These are phyloP conservation scores for Limtongia smithiae DNA, from an alignment of 805 yeast species.

Conservation along the genomic window DNA sequence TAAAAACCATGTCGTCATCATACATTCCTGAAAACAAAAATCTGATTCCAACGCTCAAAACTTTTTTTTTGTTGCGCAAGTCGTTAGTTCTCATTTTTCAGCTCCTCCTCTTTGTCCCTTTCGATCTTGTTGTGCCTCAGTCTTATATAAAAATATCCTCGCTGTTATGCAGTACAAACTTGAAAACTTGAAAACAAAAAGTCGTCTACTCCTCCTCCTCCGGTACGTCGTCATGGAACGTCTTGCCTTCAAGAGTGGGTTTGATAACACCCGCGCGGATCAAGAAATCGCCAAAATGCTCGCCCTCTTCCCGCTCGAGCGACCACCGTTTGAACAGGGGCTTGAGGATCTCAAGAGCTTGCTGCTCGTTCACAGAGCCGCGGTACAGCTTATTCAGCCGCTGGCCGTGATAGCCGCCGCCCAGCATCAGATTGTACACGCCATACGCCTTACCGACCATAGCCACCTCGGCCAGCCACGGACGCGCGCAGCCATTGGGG, in stretches of 20 bases:
- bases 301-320: conserved; percentile 82
- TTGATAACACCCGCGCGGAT: conserved; percentile 82
- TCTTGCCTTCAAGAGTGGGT: conserved; percentile 85
- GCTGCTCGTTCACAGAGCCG: conserved; percentile 86
- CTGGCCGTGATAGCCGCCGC: conserved; percentile 94
- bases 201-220: conserved; percentile 46
- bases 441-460: conserved; percentile 93
- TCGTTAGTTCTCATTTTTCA: too few species aligned
- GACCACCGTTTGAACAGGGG: conserved; percentile 95
- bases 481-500: conserved; percentile 98
- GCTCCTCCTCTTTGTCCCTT: too few species aligned
- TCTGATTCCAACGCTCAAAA: too few species aligned
- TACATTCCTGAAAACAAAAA: too few species aligned
- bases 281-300: conserved; percentile 92
- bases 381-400: conserved; percentile 85
- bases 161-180: too few species aligned
- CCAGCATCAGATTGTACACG: conserved; percentile 88
- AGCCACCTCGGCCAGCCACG: conserved; percentile 96
- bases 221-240: conserved; percentile 90
- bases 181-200: too few species aligned
- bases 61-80: too few species aligned
- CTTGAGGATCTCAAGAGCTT: conserved; percentile 68
- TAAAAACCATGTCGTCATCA: too few species aligned
- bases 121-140: too few species aligned
- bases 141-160: too few species aligned